Conservation (phyloP, 164 flowering plant species). For the Paratinospora sagittata region DNA sequence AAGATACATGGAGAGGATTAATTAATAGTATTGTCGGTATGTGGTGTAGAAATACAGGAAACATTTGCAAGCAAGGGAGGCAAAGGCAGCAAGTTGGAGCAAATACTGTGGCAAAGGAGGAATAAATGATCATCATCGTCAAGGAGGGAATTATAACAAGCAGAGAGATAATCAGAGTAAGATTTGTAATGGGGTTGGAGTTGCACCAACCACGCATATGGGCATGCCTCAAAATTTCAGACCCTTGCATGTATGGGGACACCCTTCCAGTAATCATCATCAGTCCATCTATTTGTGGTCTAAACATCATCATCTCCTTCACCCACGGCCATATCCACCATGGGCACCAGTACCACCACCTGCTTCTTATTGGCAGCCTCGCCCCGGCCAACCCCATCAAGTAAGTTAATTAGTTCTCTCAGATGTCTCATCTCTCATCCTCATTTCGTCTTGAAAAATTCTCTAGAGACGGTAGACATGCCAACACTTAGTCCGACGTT, state of each 20-base stretch:
- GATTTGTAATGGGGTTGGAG: slow-evolving; percentile 47
- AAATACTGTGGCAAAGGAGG: slow-evolving; percentile 42
- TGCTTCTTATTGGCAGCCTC: slow-evolving; percentile 58
- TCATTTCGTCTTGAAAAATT: not conserved
- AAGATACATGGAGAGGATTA: too few relatives aligned
- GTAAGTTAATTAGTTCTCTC: slow-evolving; percentile 33
- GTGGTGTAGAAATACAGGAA: slow-evolving; percentile 78
- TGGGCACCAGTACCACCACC: slow-evolving; percentile 27
- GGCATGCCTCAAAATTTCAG: slow-evolving; percentile 62
- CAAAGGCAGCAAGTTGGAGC: slow-evolving; percentile 86
- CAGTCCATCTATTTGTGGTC: slow-evolving; percentile 75
- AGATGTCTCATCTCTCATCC: slow-evolving; percentile 13
- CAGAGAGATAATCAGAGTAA: slow-evolving; percentile 33
- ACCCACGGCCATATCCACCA: slow-evolving; percentile 33
- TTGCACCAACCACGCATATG: slow-evolving; percentile 50
- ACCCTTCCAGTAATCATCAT: slow-evolving; percentile 63
- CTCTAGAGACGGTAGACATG: too few relatives aligned
- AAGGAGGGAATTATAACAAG: slow-evolving; percentile 28
- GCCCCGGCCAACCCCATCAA: slow-evolving; percentile 37
- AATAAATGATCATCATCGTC: not conserved
- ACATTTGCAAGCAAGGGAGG: slow-evolving; percentile 82
- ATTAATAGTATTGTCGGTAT: slow-evolving; percentile 4
- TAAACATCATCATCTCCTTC: slow-evolving; percentile 45
- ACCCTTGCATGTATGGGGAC: slow-evolving; percentile 97
- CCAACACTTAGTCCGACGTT: too few relatives aligned